Evolutionary conservation across 2,329 filamentous ascomycete species (phyloP), one percentile per base, ranked within the genome.

Genomic region (Colletotrichum sansevieriae): DNA sequence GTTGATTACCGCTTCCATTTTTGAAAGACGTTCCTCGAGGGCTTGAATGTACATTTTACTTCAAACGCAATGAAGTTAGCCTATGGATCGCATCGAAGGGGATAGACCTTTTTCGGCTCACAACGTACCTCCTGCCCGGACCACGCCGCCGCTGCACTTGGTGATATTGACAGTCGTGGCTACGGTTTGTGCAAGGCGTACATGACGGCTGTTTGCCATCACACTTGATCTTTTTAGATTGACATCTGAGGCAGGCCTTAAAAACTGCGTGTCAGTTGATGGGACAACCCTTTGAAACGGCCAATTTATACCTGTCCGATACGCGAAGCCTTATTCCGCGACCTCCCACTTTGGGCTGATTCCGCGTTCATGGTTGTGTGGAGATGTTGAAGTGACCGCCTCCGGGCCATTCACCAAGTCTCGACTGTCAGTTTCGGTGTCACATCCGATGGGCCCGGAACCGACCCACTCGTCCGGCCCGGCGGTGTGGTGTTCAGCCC

Each of bases 191-290:
- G 25, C 69, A 71, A 3, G 66, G 33, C 39, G 69, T 61, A 20
- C 69, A 71, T 2, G 61, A 62, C n/a, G 69, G 69, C 11, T 20
- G 51, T 25, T 8, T 62, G 1, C 66, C 69, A 18, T 71, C 69
- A 13, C 69, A 71, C 20, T 68, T 68, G 37, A 70, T 66, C 43
- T 71, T 71, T 29, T 68, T 70, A 1, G 60, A 66, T n/a, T 70
- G 51, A 13, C 69, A 71, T 66, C 69, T 61, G 13, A 65, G 35
- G 41, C 69, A 71, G 15, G 69, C 66, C 69, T 71, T 12, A 8
- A 6, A 13, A n/a, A n/a, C 29, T 18, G n/a, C 35, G 18, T 11
- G 52, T 55, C 33, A 55, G 52, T 1, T 1, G 52, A 39, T 11
- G 18, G 13, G 0, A 37, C 18, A 11, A 54, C 0, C 33, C 6